phyloP scores from a whole-genome alignment of 768 basidiomycete genomes.

The Pisolithus marmoratus region DNA sequence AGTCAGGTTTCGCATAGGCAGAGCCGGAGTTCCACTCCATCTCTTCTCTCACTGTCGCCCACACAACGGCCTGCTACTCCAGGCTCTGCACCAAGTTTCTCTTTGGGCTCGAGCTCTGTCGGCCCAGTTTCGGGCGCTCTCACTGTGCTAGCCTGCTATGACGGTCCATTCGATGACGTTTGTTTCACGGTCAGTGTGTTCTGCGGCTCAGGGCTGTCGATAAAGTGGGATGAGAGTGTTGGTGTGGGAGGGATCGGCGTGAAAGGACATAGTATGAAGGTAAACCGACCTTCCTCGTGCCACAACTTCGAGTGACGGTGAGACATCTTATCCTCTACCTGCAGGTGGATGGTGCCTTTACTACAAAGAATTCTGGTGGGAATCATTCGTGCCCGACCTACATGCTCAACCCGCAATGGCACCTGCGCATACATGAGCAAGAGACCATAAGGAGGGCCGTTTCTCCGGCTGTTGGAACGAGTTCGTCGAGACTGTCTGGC shows the following conservation, averaged over 20 bases:
- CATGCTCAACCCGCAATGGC: slow-evolving; percentile 89
- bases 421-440: slow-evolving; percentile 49
- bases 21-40: background rate
- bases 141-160: slow-evolving; percentile 61
- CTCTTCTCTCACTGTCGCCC: background rate
- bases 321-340: background rate
- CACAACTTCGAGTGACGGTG: too few species aligned
- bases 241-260: slow-evolving; percentile 6
- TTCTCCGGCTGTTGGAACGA: background rate
- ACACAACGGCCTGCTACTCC: slow-evolving; percentile 15
- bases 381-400: slow-evolving; percentile 76
- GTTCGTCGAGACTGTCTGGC: slow-evolving; percentile 4
- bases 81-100: background rate
- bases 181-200: slow-evolving; percentile 68
- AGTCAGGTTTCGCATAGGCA: background rate
- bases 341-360: slow-evolving; percentile 60
- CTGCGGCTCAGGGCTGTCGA: slow-evolving; percentile 23
- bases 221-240: slow-evolving; percentile 44
- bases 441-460: slow-evolving; percentile 7
- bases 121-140: slow-evolving; percentile 29
- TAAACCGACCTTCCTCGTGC: background rate
- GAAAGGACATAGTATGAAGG: slow-evolving; percentile 1
- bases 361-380: slow-evolving; percentile 74
- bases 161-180: slow-evolving; percentile 54
- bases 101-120: background rate